Evolutionary conservation across 768 basidiomycete species (phyloP), one percentile per base, ranked within the genome.

Genomic region (Candolleomyces aberdarensis): DNA sequence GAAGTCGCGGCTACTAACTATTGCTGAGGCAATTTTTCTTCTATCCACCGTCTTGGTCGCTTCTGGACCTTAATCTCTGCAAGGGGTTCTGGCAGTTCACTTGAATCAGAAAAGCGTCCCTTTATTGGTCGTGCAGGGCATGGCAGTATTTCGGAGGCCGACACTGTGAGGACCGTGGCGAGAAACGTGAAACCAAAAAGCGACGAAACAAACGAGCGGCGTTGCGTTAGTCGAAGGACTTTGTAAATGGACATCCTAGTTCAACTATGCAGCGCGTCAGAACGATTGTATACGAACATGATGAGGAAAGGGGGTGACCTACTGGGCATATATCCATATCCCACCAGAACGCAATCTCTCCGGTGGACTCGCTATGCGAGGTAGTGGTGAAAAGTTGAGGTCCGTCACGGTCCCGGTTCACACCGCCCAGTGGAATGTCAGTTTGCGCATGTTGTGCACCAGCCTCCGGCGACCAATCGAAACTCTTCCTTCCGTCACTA

Each of bases 141-240:
- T 56, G 92, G 91, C 36, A 94, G 76, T 44, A 92, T 77, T 69
- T 83, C 85, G 20, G 91, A 92, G 22, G 89, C 89, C 13, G 88
- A 88, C 17, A 94, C 92, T 57, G 92, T 93, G 63, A 91, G 63
- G 61, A 94, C 80, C 17, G 90, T 83, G 26, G 88, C 89, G 71
- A 91, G 74, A 73, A 91, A 92, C 3, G 92, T 94, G 67, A 91
- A 74, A 67, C 84, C 86, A 71, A 94, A 94, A 64, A 94, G 85
- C 39, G 88, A 83, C 8, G 92, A 86, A 63, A 92, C 78, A 76
- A 92, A 81, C 65, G 83, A 83, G 70, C 91, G 90, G 56, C 85
- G 84, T 71, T 85, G 85, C 61, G 82, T 83, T 64, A 87, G 75
- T 63, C 85, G 85, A 65, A 88, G 74, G 66, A 80, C 74, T 81